phyloP scores from a whole-genome alignment of 257 asterid genomes.

The Ocimum tenuiflorum region DNA sequence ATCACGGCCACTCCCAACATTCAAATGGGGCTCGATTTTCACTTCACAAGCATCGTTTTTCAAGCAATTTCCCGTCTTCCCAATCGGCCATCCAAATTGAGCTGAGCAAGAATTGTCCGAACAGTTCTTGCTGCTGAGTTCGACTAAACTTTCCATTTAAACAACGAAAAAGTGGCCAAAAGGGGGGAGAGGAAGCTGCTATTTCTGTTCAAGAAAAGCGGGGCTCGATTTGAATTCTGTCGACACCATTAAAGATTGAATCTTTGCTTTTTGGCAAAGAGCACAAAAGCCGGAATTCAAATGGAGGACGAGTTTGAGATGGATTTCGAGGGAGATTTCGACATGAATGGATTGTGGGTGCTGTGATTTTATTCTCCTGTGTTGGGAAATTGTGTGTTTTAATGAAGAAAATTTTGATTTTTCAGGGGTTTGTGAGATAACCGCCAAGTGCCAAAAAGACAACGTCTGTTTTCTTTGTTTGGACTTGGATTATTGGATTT shows the following conservation, averaged over 20 bases:
- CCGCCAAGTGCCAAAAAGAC: constrained; percentile 32
- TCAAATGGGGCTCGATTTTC: constrained; percentile 20
- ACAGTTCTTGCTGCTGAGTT: constrained; percentile 28
- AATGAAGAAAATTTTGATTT: constrained; percentile 37
- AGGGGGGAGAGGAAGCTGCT: neutral
- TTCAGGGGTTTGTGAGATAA: constrained; percentile 29
- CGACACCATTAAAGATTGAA: constrained; percentile 20
- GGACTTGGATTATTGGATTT: neutral
- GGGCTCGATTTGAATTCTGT: constrained; percentile 14
- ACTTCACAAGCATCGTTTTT: constrained; percentile 29
- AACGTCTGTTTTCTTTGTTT: constrained; percentile 34
- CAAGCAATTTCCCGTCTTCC: constrained; percentile 32
- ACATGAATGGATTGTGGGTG: constrained; percentile 3
- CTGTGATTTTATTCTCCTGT: constrained; percentile 32
- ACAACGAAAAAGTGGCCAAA: constrained; percentile 5
- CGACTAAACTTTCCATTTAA: constrained; percentile 44
- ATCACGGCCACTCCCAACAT: constrained; percentile 15
- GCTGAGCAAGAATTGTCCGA: constrained; percentile 35
- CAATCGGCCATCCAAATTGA: constrained; percentile 58
- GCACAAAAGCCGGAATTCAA: neutral
- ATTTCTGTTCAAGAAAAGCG: constrained; percentile 14
- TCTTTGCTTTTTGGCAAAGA: neutral
- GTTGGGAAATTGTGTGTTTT: neutral
- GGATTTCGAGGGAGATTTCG: constrained; percentile 16
- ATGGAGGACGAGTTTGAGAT: neutral